Evolutionary conservation across 2,329 filamentous ascomycete species (phyloP), one percentile per base, ranked within the genome.

Genomic region (Fusarium piperis): DNA sequence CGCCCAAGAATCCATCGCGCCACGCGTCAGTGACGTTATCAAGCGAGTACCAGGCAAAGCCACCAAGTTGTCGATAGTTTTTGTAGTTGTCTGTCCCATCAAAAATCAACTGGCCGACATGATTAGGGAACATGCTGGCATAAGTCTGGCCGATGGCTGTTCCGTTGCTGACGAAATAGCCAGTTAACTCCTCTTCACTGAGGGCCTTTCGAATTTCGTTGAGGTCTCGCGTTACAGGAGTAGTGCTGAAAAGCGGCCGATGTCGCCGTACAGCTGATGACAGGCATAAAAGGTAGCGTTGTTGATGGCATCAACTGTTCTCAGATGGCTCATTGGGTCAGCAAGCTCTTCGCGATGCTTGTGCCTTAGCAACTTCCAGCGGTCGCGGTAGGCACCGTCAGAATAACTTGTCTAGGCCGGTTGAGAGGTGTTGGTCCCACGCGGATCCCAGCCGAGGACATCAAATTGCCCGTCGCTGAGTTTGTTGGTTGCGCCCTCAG

Each of bases 361-460:
- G 2, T 71, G 74, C 13, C 78, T 76, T n/a, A 82, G 63, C 41
- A 85, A 76, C 13, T 78, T 78, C 85, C 85, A 88, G 59, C 81
- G 83, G 65, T 86, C 84, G 3, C 85, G 81, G 70, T 84, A 79
- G 10, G 81, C 83, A 46, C 85, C 78, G 59, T 82, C 78, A 6
- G 85, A 83, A 57, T 83, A 87, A 76, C 86, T 88, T 35, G 83
- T 76, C 3, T 85, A 73, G 5, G 81, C 74, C 0, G 86, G 86
- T 8, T 81, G 81, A 2, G 85, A 84, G 1, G 79, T 74, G 70
- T 87, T 87, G 59, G 88, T 84, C 2, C 86, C 86, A 4, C 86
- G 82, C n/a, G 86, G 86, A 58, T 88, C 86, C 82, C 85, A 88
- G n/a, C 85, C 85, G 15, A 88, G 74, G 7, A 87, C 82, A 64